Percentiles rank a stretch among this genome's conserved stretches.
These are phyloP conservation scores for Aspergillus uvarum DNA, from an alignment of 2,329 filamentous ascomycete species.

Conservation along the genomic window DNA sequence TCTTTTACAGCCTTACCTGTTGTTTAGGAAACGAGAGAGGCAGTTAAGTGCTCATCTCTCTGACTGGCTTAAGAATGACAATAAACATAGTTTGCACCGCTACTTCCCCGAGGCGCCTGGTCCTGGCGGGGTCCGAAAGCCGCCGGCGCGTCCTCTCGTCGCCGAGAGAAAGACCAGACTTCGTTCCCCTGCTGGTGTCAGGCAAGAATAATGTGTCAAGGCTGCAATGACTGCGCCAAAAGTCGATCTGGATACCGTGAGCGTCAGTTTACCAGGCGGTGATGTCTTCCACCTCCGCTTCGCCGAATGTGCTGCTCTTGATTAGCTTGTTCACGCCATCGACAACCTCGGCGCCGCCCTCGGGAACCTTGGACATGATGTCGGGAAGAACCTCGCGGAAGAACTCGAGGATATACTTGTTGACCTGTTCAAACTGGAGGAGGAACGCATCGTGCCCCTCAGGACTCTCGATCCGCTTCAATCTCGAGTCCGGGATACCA, in stretches of 20 bases:
- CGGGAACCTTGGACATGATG: constrained; percentile 71
- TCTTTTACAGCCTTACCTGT: constrained; percentile 41
- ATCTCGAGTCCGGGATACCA: constrained; percentile 71
- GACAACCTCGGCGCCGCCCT: constrained; percentile 49
- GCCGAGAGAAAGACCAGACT: constrained; percentile 16
- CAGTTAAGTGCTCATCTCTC: constrained; percentile 45
- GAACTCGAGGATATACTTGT: constrained; percentile 80
- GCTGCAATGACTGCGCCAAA: constrained; percentile 34
- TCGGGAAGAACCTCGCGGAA: constrained; percentile 79
- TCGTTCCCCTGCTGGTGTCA: constrained; percentile 11
- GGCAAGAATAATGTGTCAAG: constrained; percentile 15
- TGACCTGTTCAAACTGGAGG: constrained; percentile 96
- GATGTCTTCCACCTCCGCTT: constrained; percentile 94
- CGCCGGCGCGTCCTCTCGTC: constrained; percentile 20
- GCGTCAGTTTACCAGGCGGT: constrained; percentile 72
- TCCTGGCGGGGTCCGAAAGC: constrained; percentile 11
- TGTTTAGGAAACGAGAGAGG: constrained; percentile 35
- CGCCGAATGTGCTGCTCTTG: constrained; percentile 90
- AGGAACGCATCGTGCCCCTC: constrained; percentile 97
- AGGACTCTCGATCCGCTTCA: constrained; percentile 87
- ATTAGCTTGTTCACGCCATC: constrained; percentile 62
- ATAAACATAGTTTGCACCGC: constrained; percentile 32
- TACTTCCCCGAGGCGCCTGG: constrained; percentile 28
- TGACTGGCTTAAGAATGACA: constrained; percentile 39
- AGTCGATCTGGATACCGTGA: constrained; percentile 2